Percentiles rank a stretch among this genome's conserved stretches.
Conservation (phyloP, 2,329 filamentous ascomycete genomes). For the Xylariaceae sp. region DNA sequence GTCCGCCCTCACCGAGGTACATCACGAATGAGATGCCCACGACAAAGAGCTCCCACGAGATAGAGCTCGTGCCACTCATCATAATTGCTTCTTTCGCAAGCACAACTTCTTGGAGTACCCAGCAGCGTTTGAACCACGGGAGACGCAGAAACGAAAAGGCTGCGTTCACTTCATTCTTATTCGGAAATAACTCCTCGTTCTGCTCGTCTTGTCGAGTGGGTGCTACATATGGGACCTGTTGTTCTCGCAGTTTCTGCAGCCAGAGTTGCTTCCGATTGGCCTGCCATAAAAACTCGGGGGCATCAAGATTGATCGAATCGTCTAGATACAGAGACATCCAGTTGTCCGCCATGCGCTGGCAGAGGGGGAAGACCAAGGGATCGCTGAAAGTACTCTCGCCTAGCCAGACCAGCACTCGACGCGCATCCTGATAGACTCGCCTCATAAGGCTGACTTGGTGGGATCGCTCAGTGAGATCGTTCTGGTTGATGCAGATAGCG, state of each 20-base stretch:
- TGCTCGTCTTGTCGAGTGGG: not conserved
- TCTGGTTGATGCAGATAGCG: not conserved
- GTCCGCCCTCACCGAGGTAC: not conserved
- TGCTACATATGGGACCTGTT: too few relatives aligned
- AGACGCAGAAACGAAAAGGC: not conserved
- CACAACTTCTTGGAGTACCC: conserved; percentile 2
- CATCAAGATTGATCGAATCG: too few relatives aligned
- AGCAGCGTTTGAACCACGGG: conserved; percentile 5
- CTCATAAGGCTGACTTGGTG: not conserved
- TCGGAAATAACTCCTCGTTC: not conserved
- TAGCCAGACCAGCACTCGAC: not conserved
- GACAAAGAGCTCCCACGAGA: not conserved
- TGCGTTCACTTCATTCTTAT: not conserved
- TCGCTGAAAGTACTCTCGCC: not conserved
- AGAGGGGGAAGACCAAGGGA: not conserved
- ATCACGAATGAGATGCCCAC: not conserved
- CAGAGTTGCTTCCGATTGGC: too few relatives aligned
- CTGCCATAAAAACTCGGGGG: too few relatives aligned
- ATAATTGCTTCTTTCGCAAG: not conserved
- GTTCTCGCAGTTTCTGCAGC: too few relatives aligned
- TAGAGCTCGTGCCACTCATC: not conserved
- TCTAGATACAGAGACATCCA: not conserved
- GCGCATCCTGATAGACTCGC: not conserved
- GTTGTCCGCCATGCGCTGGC: not conserved
- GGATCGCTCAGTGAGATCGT: not conserved